Evolutionary conservation across 495 filamentous ascomycete genomes (phyloP).

Genomic region (Apiosordaria backusii): DNA sequence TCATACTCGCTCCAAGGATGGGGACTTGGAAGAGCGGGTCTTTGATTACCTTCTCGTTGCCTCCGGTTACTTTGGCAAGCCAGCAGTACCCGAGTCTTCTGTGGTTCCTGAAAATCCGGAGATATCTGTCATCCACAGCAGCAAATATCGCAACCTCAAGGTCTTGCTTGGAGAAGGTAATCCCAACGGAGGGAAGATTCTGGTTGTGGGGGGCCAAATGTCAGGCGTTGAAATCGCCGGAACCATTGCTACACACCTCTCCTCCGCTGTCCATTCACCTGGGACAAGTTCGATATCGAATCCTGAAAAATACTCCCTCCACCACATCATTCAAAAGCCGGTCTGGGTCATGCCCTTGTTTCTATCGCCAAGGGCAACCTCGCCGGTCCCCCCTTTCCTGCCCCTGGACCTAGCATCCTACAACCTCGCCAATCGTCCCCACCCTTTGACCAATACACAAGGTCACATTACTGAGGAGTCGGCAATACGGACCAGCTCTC

Average conservation of each 20-base stretch:
- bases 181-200: conserved; percentile 54
- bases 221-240: conserved; percentile 75
- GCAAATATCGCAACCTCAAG: conserved; percentile 46
- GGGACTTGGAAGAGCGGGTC: conserved; percentile 26
- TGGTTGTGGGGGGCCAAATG: conserved; percentile 81
- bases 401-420: conserved; percentile 76
- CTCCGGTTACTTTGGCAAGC: conserved; percentile 70
- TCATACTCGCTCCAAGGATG: conserved; percentile 35
- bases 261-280: conserved; percentile 51
- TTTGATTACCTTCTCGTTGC: conserved; percentile 76
- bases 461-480: conserved; percentile 57
- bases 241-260: conserved; percentile 65
- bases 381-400: conserved; percentile 56
- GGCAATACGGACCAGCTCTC: conserved; percentile 49
- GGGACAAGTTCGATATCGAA: conserved; percentile 31
- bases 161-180: conserved; percentile 30
- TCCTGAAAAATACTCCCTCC: conserved; percentile 46
- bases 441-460: conserved; percentile 53
- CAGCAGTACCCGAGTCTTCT: conserved; percentile 49
- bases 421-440: conserved; percentile 59
- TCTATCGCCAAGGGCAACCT: conserved; percentile 46
- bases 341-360: conserved; percentile 71
- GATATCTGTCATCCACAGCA: conserved; percentile 58
- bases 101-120: conserved; percentile 25
- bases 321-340: conserved; percentile 66